phyloP scores from a whole-genome alignment of 2,329 filamentous ascomycete species.

The Aspergillus ustus region DNA sequence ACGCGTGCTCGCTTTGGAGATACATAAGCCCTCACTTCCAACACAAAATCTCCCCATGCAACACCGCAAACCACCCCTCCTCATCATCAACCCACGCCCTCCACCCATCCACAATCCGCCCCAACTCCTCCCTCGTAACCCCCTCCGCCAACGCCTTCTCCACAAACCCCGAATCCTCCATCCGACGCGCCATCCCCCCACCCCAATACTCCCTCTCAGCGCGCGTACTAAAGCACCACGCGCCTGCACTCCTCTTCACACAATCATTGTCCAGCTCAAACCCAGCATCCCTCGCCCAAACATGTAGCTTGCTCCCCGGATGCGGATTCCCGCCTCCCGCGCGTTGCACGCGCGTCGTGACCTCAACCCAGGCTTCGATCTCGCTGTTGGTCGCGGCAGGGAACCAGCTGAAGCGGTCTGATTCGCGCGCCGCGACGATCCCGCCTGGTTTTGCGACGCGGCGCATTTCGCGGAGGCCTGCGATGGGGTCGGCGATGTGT shows the following conservation, averaged over 20 bases:
- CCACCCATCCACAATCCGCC: constrained; percentile 40
- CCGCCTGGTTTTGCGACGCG: constrained; percentile 58
- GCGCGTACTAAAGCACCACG: constrained; percentile 41
- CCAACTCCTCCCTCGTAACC: constrained; percentile 39
- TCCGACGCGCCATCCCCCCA: constrained; percentile 39
- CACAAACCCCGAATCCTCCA: constrained; percentile 34
- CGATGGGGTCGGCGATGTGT: constrained; percentile 58
- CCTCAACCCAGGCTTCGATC: not conserved
- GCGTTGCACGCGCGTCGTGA: not conserved
- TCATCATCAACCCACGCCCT: constrained; percentile 38
- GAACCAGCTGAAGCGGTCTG: constrained; percentile 38
- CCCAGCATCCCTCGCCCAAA: not conserved
- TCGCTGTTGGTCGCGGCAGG: constrained; percentile 34
- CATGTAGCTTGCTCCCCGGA: not conserved
- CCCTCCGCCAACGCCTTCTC: constrained; percentile 35
- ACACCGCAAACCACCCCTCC: constrained; percentile 42
- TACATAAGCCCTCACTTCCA: constrained; percentile 30
- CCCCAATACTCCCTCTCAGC: constrained; percentile 43
- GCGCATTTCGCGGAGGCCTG: constrained; percentile 59
- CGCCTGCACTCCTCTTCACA: constrained; percentile 36
- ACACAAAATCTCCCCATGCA: constrained; percentile 47
- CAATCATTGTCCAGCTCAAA: not conserved
- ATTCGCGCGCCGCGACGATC: constrained; percentile 56
- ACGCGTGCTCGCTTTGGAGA: too few relatives aligned
- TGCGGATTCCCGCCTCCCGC: constrained; percentile 4